Evolutionary conservation across 306 rosid species (phyloP), one percentile per base, ranked within the genome.

Genomic region (Cucumis hystrix): DNA sequence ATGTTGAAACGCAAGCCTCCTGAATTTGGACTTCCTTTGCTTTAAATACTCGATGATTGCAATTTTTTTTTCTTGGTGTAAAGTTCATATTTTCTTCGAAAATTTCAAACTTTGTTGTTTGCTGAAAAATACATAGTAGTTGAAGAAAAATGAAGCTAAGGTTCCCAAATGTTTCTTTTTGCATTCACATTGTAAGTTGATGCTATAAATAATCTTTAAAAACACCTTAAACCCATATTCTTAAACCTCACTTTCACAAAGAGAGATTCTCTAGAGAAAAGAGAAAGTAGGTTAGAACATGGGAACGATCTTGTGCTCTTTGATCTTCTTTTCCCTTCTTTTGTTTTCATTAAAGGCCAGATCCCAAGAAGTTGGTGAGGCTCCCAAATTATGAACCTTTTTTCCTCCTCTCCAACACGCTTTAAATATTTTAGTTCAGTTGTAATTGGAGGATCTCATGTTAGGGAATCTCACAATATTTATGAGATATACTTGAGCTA

Each of bases 331-430:
- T 28, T 28, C 15, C 76, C 8, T 72, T 72, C 76, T 72, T 51
- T 51, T 72, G 76, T 16, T 72, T 25, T 72, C 76, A 23, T 51
- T 72, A 0, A 72, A 72, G 61, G 76, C 76, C 51, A 20, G 15
- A 72, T 72, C 61, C 45, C 76, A 72, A 51, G 76, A 72, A 72
- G 76, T 72, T 72, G 76, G 76, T 72, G 76, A 72, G 76, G 17
- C 18, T 35, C 18, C 14, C 15, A 35, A 35, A 35, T 18, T 56
- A 47, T 47, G 54, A 47, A 47, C 10, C 9, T 1, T 12, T 47
- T 47, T 47, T 47, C 12, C 10, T 47, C 37, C 37, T 11, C 4
- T 11, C 10, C 47, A 30, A 30, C 33, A 1, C 1, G 11, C 2
- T 47, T 4, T 12, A 11, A 47, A 10, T 5, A 4, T 4, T 47